Percentiles rank a stretch among this genome's conserved stretches.
phyloP scores from a whole-genome alignment of 163 green algal species.

The Scenedesmus sp. region DNA sequence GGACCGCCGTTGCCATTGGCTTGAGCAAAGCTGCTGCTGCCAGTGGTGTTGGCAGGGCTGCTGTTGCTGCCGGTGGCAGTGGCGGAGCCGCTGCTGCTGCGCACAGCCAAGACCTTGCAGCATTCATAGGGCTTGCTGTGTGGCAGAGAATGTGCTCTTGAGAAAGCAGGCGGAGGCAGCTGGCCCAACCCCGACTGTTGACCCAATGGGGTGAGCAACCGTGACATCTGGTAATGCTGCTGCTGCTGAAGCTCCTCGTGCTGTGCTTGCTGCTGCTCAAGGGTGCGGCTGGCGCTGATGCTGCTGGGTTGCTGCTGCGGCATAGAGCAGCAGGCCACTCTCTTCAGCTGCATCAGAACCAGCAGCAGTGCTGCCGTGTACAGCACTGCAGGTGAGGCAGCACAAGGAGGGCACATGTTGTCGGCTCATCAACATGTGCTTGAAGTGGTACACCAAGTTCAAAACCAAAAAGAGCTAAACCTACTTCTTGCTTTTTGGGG shows the following conservation, averaged over 20 bases:
- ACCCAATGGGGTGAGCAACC: background rate
- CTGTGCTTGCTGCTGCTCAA: background rate
- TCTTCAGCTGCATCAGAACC: background rate
- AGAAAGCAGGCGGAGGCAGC: background rate
- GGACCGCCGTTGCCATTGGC: background rate
- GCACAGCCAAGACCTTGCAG: background rate
- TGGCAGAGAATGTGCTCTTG: background rate
- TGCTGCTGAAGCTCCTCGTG: background rate
- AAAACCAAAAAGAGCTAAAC: too few relatives aligned
- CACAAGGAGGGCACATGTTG: background rate
- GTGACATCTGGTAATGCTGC: background rate
- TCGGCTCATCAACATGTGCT: background rate
- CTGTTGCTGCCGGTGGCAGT: background rate
- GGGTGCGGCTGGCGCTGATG: background rate
- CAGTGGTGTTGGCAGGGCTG: background rate
- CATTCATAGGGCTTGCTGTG: background rate
- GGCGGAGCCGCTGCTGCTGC: background rate
- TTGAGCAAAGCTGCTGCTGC: background rate
- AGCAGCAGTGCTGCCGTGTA: constrained; percentile 23
- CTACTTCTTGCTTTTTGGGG: too few relatives aligned
- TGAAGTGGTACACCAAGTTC: too few relatives aligned
- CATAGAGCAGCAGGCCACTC: background rate
- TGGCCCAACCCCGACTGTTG: background rate
- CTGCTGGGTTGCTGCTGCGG: background rate
- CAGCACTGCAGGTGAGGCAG: background rate